Evolutionary conservation across 768 basidiomycete species (phyloP), one percentile per base, ranked within the genome.

Genomic region (Suillus americanus): DNA sequence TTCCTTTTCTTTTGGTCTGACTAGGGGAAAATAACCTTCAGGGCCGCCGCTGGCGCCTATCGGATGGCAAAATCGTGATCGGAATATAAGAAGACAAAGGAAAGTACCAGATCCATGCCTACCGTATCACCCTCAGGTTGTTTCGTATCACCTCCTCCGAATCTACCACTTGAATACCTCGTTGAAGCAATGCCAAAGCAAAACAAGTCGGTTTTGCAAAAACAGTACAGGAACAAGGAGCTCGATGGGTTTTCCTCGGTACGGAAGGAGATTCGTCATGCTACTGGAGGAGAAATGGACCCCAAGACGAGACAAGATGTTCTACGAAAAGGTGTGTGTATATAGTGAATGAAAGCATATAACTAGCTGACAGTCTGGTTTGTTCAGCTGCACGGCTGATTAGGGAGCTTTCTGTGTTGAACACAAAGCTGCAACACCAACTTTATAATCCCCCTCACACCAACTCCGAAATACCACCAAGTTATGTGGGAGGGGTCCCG

Each of bases 141-240:
- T 38, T 28, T 20, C 18, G 12, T 4, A 59, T 40, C 57, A 41
- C 25, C 40, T 41, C 3, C 57, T 20, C 9, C 50, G 18, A 30
- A 3, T 51, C 38, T 13, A 13, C 20, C 30, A 20, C 51, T 30
- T 33, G 18, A 54, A 33, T 23, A 18, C 37, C 25, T 41, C 28
- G 9, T 25, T 18, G 50, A 30, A 28, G 25, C 25, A 41, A 59
- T 59, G 57, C 35, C 38, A 50, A 68, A 55, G 30, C 72, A 60
- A 18, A 66, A 25, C 45, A 74, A 69, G 43, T 64, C 48, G 8
- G 16, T 30, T 3, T 23, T 40, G 54, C 73, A 74, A 30, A 66
- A 60, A 61, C 65, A 61, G 25, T 74, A 74, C 43, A 70, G 72
- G 6, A 71, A 70, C 53, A 70, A 57, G 48, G 73, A 74, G n/a